Evolutionary conservation across 257 asterid genomes (phyloP).

Genomic region (Gentiana macrophylla): DNA sequence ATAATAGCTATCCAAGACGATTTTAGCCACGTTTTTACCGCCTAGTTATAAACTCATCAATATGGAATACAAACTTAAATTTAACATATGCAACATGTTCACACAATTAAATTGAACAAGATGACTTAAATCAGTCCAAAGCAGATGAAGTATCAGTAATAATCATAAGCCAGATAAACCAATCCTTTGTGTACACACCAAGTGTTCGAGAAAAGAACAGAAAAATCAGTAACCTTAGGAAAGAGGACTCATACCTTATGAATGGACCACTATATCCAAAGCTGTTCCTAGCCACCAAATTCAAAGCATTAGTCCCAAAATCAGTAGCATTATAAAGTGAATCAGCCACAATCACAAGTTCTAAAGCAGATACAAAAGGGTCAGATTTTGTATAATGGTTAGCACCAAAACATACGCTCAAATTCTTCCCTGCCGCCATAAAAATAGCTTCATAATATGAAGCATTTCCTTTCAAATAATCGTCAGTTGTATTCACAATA

Average conservation of each 20-base stretch:
- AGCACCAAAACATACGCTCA: constrained; percentile 79
- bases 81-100: no score
- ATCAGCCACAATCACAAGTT: constrained; percentile 54
- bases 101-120: no score
- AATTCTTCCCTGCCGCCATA: constrained; percentile 52
- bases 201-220: constrained; percentile 31
- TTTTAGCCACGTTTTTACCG: no score
- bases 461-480: constrained; percentile 24
- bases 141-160: not conserved
- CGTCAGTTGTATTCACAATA: constrained; percentile 67
- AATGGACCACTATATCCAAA: constrained; percentile 63
- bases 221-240: constrained; percentile 18
- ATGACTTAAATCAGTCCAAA: not conserved
- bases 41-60: no score
- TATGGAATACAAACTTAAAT: no score
- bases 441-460: constrained; percentile 61
- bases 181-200: constrained; percentile 9
- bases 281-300: constrained; percentile 61
- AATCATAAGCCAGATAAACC: not conserved
- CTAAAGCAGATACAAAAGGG: constrained; percentile 85
- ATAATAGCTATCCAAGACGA: no score
- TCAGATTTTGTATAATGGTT: constrained; percentile 71
- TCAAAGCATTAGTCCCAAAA: constrained; percentile 39
- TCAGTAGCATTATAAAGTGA: constrained; percentile 77
- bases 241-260: constrained; percentile 45